Evolutionary conservation across 2,329 filamentous ascomycete genomes (phyloP).

Genomic region (Fusarium nanum): DNA sequence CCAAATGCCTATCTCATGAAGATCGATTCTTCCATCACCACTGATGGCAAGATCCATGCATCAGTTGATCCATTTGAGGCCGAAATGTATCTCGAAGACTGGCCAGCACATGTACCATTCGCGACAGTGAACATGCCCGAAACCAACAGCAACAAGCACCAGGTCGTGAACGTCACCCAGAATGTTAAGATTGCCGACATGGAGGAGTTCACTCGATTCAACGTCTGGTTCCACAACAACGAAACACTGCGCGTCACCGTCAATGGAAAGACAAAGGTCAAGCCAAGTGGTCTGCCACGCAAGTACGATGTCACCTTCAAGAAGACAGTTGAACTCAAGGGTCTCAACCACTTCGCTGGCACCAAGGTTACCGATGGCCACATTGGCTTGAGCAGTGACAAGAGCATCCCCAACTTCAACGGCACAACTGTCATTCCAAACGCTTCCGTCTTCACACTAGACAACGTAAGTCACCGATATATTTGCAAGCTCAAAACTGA

Average conservation of each 20-base stretch:
- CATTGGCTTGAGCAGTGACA: conserved; percentile 56
- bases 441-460: conserved; percentile 70
- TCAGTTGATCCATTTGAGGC: conserved; percentile 63
- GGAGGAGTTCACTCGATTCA: conserved; percentile 65
- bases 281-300: conserved; percentile 61
- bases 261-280: conserved; percentile 63
- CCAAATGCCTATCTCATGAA: conserved; percentile 60
- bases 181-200: conserved; percentile 59
- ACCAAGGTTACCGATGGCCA: conserved; percentile 63
- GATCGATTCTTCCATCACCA: conserved; percentile 67
- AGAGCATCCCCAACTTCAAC: conserved; percentile 69
- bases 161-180: conserved; percentile 65
- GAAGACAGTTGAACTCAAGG: conserved; percentile 64
- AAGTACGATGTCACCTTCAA: conserved; percentile 65
- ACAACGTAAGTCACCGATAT: conserved; percentile 63
- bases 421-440: conserved; percentile 72
- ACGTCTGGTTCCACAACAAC: conserved; percentile 64
- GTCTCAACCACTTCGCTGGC: conserved; percentile 67
- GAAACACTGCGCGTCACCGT: conserved; percentile 63
- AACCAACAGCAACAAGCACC: conserved; percentile 60
- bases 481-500: conserved; percentile 6
- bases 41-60: conserved; percentile 64
- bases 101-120: conserved; percentile 60
- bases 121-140: conserved; percentile 63
- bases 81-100: conserved; percentile 66